Conservation (phyloP, 73 alveolate species). For the Loxodes magnus region DNA sequence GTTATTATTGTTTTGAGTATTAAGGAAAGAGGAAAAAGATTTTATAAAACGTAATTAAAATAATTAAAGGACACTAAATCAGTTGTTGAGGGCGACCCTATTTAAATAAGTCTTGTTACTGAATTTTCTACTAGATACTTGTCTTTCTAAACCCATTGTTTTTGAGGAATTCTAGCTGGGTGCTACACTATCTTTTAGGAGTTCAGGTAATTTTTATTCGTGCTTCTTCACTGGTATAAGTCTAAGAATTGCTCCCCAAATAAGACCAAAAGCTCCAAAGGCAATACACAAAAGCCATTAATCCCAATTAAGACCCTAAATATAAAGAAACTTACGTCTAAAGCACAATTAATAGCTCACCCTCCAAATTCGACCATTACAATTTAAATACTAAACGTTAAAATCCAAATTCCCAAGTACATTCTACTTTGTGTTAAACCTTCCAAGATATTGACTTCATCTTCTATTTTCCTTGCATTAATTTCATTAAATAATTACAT, state of each 20-base stretch:
- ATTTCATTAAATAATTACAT: slow-evolving; percentile 71
- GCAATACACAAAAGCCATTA: slow-evolving; percentile 75
- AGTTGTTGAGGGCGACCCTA: too few species aligned
- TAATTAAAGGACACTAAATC: too few species aligned
- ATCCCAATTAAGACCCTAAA: slow-evolving; percentile 52
- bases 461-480: slow-evolving; percentile 74
- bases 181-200: too few species aligned
- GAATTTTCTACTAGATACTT: too few species aligned
- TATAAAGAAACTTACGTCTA: too few species aligned
- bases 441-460: slow-evolving; percentile 65
- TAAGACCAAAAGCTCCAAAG: slow-evolving; percentile 31
- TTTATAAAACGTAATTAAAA: too few species aligned
- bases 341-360: slow-evolving; percentile 39
- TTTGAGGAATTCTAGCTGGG: too few species aligned
- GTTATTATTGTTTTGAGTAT: too few species aligned
- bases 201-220: too few species aligned
- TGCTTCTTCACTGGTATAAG: slow-evolving; percentile 13
- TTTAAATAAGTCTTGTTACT: too few species aligned
- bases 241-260: slow-evolving; percentile 14
- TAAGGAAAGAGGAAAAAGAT: too few species aligned
- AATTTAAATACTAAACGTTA: slow-evolving; percentile 45
- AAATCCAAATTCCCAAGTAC: slow-evolving; percentile 47
- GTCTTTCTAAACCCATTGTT: too few species aligned
- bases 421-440: slow-evolving; percentile 42
- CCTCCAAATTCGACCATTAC: slow-evolving; percentile 51